Conservation (phyloP, 805 yeast genomes). For the Candida succiphila region DNA sequence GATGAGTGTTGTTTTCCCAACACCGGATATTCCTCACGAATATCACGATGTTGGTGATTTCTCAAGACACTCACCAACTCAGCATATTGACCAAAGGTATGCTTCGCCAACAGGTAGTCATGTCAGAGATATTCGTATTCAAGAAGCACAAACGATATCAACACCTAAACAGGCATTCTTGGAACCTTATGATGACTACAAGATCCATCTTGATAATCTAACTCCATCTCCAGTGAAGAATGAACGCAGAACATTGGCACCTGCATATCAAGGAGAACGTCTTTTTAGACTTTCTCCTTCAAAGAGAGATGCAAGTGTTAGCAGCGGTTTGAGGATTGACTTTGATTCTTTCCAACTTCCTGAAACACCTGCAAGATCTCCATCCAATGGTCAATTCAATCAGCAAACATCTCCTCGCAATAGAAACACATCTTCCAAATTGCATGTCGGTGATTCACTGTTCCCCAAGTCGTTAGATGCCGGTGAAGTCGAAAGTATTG, state of each 20-base stretch:
- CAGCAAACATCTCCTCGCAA: background rate
- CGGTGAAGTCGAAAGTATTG: slow-evolving; percentile 67
- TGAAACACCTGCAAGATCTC: background rate
- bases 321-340: slow-evolving; percentile 1
- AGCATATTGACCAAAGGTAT: background rate
- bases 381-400: background rate
- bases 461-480: slow-evolving; percentile 63
- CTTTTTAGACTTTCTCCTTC: background rate
- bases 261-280: background rate
- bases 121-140: slow-evolving; percentile 5
- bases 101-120: background rate
- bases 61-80: too few relatives aligned
- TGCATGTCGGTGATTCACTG: slow-evolving; percentile 44
- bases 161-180: slow-evolving; percentile 2
- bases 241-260: slow-evolving; percentile 1
- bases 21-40: background rate
- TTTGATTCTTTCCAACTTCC: slow-evolving; percentile 1
- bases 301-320: background rate
- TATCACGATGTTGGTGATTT: too few relatives aligned
- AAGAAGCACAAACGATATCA: slow-evolving; percentile 4
- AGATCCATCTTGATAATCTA: slow-evolving; percentile 7
- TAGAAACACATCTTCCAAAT: slow-evolving; percentile 7
- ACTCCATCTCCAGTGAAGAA: slow-evolving; percentile 12
- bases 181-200: slow-evolving; percentile 6
- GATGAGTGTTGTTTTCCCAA: slow-evolving; percentile 2